Conservation (phyloP, 352 stramenopile species). For the Pythium rishiriense region DNA sequence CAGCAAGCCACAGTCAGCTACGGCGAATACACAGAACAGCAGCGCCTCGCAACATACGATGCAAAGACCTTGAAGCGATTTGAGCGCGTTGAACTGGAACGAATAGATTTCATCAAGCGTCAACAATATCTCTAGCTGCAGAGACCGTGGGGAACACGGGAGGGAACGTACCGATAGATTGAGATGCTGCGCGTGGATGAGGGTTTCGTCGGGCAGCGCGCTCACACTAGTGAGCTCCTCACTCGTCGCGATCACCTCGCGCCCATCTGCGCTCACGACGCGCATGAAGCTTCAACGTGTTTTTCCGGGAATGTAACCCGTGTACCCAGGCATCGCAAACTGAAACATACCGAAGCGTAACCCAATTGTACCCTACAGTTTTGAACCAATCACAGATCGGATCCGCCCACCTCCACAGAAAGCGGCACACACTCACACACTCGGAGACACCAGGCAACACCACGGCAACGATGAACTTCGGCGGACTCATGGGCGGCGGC, state of each 20-base stretch:
- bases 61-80: constrained; percentile 40
- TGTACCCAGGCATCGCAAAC: not conserved
- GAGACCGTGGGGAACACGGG: not conserved
- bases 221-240: constrained; percentile 44
- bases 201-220: constrained; percentile 17
- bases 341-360: constrained; percentile 2
- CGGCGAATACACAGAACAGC: not conserved
- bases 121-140: not conserved
- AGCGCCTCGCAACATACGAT: constrained; percentile 28
- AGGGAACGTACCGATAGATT: constrained; percentile 53
- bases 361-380: too few species aligned
- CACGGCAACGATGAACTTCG: constrained; percentile 72
- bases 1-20: too few species aligned
- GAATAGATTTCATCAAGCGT: not conserved
- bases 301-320: not conserved
- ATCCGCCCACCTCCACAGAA: constrained; percentile 28
- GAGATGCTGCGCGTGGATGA: constrained; percentile 43
- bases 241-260: constrained; percentile 56
- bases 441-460: not conserved
- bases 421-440: constrained; percentile 5
- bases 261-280: constrained; percentile 31
- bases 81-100: constrained; percentile 64
- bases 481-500: constrained; percentile 64
- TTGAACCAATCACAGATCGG: constrained; percentile 26
- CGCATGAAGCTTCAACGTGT: constrained; percentile 37